Base-by-base conservation (phyloP, 371 early-diverging fungal genomes). In the Syncephalastrum sp. region DNA sequence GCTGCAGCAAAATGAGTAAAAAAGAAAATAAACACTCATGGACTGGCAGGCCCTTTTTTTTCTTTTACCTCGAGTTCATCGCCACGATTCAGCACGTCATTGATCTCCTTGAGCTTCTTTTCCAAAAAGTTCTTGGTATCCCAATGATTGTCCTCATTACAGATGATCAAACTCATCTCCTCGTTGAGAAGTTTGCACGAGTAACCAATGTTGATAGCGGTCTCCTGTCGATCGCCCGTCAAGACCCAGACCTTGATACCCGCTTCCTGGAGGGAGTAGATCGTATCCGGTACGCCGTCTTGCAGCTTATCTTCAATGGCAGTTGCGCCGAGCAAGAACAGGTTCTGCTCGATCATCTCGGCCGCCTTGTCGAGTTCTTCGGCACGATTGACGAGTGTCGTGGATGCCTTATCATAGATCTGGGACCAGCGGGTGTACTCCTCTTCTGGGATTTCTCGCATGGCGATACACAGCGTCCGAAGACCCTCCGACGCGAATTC, bases 271-370 rank as follows among this genome's bases (percentile, higher is more conserved):
- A 99, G 77, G 5, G 92, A 92, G 60, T 89, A 86, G 56, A 99
- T 96, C 0, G 99, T 96, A 60, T 96, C 93, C 17, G 96, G 95
- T 4, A 98, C 99, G 47, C 94, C 95, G 59, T 98, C 98, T 80
- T 99, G 99, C 10, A 99, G 75, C 67, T 92, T 93, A 73, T 99
- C 99, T 79, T 99, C 99, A 64, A 99, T 98, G 4, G 98, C 99
- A 0, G 99, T 97, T 4, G 97, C 95, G 5, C 99, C 99, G 13
- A 99, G 61, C 57, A 96, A 72, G 50, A 87, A 79, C 75, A 98
- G 67, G 45, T 96, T 82, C 57, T 90, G 85, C 67, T 98, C 99
- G 63, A 98, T 96, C 59, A 94, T 54, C 59, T 97, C 98, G 0
- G 95, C 96, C 15, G 92, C 96, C 61, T 86, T 85, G 58, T 93